Evolutionary conservation across 208 protist species (phyloP).

Genomic region (Endotrypanum monterogeii): DNA sequence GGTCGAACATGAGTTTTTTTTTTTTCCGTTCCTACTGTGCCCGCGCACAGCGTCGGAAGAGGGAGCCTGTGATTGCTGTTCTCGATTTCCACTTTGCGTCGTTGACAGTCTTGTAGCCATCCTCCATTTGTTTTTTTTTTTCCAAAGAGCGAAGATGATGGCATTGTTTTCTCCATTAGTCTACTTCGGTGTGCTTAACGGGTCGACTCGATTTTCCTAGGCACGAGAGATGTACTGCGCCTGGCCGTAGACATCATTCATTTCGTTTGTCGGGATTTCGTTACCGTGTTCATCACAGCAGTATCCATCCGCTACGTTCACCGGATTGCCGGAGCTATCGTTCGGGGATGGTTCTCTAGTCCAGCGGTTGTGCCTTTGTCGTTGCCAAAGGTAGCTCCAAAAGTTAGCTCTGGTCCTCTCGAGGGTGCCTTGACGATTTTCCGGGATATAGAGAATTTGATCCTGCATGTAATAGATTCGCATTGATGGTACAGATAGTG

Average conservation of each 20-base stretch:
- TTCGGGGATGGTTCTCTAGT: background rate
- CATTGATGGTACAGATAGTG: background rate
- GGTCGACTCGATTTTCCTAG: background rate
- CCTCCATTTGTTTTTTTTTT: too few relatives aligned
- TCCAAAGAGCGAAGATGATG: background rate
- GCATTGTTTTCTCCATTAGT: background rate
- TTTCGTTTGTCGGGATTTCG: background rate
- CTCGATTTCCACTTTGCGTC: background rate
- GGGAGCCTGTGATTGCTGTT: background rate
- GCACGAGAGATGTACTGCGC: slow-evolving; percentile 6
- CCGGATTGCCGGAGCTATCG: background rate
- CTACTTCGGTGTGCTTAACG: background rate
- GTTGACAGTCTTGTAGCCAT: background rate
- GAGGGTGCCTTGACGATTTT: background rate
- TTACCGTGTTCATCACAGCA: slow-evolving; percentile 8
- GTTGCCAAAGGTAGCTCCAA: background rate
- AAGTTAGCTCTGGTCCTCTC: background rate
- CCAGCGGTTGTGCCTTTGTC: background rate
- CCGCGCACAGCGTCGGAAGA: too few relatives aligned
- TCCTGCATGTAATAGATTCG: background rate
- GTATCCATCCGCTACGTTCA: slow-evolving; percentile 6
- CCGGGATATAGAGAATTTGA: background rate
- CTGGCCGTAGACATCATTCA: background rate
- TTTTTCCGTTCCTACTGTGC: too few relatives aligned
- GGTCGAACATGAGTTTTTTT: too few relatives aligned